Percentiles rank a stretch among this genome's conserved stretches.
phyloP scores from a whole-genome alignment of 108 stramenopile genomes.

The Asterionellopsis glacialis region DNA sequence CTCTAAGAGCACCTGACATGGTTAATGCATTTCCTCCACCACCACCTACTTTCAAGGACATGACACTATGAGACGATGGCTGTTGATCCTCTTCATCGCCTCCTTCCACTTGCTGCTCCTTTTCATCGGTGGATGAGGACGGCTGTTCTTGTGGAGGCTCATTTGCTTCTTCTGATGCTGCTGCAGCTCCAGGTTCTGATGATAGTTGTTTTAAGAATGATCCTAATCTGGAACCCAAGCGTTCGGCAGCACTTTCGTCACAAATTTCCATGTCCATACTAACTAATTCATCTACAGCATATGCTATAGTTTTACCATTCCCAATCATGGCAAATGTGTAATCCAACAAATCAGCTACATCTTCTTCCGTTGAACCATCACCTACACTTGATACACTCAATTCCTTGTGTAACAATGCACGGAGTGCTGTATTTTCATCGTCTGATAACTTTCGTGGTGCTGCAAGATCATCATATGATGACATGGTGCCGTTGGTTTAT shows the following conservation, averaged over 20 bases:
- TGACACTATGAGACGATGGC: too few relatives aligned
- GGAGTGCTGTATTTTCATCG: conserved; percentile 28
- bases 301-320: conserved; percentile 49
- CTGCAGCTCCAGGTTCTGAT: too few relatives aligned
- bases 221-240: neutral
- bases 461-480: conserved; percentile 19
- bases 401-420: conserved; percentile 12
- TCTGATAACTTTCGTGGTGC: conserved; percentile 43
- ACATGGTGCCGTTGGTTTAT: too few relatives aligned
- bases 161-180: too few relatives aligned
- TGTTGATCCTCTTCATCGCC: too few relatives aligned
- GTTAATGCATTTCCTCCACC: conserved; percentile 55
- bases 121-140: too few relatives aligned
- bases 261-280: conserved; percentile 46
- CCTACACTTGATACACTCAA: neutral
- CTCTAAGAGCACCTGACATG: conserved; percentile 74
- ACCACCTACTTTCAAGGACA: neutral
- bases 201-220: too few relatives aligned
- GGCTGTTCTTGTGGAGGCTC: too few relatives aligned
- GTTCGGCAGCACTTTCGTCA: conserved; percentile 1
- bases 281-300: conserved; percentile 50
- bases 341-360: conserved; percentile 65
- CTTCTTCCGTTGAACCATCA: conserved; percentile 22
- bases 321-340: conserved; percentile 71
- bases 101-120: too few relatives aligned